phyloP scores from a whole-genome alignment of 495 filamentous ascomycete genomes.

The Tricharina praecox region DNA sequence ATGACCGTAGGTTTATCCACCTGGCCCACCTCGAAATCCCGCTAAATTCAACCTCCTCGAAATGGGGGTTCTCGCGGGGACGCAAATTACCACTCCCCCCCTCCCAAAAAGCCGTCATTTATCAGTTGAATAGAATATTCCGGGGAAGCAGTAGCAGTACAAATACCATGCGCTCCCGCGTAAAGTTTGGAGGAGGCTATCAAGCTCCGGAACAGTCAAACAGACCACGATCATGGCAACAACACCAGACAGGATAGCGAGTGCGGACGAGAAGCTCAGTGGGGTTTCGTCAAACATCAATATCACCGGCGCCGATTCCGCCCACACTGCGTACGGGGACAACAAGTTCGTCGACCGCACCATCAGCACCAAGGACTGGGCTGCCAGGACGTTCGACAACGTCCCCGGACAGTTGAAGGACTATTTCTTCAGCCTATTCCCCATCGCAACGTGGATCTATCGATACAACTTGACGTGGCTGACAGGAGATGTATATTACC shows the following conservation, averaged over 20 bases:
- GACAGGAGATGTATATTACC: constrained; percentile 33
- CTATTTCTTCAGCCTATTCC: constrained; percentile 29
- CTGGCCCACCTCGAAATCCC: too few relatives aligned
- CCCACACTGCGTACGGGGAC: neutral
- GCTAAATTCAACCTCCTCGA: too few relatives aligned
- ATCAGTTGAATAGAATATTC: neutral
- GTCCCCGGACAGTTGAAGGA: constrained; percentile 19
- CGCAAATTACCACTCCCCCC: too few relatives aligned
- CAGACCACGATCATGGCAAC: neutral
- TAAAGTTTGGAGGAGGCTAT: neutral
- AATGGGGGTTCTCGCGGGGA: too few relatives aligned
- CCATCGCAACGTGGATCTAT: constrained; percentile 36
- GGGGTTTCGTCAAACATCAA: neutral
- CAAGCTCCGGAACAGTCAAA: neutral
- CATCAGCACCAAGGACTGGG: constrained; percentile 23
- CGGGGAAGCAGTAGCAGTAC: neutral
- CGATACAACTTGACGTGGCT: constrained; percentile 38
- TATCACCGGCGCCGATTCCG: neutral
- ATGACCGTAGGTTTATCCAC: too few relatives aligned
- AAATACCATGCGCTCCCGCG: neutral
- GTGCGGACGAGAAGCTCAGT: too few relatives aligned
- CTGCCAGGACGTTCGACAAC: constrained; percentile 14
- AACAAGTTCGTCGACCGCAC: constrained; percentile 17
- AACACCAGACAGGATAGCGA: too few relatives aligned
- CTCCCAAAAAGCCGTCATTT: neutral